Evolutionary conservation across 306 rosid species (phyloP), one percentile per base, ranked within the genome.

Genomic region (Clitoria ternatea): DNA sequence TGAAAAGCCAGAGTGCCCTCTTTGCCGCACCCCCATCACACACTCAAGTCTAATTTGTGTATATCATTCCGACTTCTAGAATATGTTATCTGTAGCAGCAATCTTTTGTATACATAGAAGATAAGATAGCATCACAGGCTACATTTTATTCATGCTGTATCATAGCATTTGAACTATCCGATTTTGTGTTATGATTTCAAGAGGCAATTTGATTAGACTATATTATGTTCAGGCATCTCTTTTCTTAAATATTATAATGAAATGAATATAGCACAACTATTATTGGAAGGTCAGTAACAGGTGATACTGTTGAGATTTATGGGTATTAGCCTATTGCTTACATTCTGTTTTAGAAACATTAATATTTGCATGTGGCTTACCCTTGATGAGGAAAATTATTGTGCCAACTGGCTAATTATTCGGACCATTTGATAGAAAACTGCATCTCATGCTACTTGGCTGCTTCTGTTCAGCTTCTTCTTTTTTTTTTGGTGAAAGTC

Each of bases 1-100:
- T 14, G 98, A 94, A 82, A 94, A 94, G 82, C 97, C 95, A n/a
- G 97, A 94, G 83, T 94, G 97, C 74, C 98, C 98, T 27, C 97
- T 94, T 53, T 90, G 98, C 84, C 97, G 98, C 49, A 85, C 96
- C 47, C 91, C 92, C 55, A 77, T 87, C 69, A 87, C 96, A 43
- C 99, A 95, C 86, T 86, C 99, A 5, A 89, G 83, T 82, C 81
- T 95, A 37, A 97, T 95, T 45, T 91, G 96, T 80, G 78, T 91
- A 30, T 91, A 87, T 80, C 96, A 89, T 82, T 95, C 97, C 4
- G 99, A 95, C 81, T 95, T 95, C 91, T 94, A 84, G 89, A 70
- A 45, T 77, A 61, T 73, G 65, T 23, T 48, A 19, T 33, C 17
- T 5, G 22, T 65, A 10, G 66, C 56, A 49, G 39, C 17, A 48